These are phyloP conservation scores for Amanita inopinata DNA, from an alignment of 768 basidiomycete species.

Conservation along the genomic window DNA sequence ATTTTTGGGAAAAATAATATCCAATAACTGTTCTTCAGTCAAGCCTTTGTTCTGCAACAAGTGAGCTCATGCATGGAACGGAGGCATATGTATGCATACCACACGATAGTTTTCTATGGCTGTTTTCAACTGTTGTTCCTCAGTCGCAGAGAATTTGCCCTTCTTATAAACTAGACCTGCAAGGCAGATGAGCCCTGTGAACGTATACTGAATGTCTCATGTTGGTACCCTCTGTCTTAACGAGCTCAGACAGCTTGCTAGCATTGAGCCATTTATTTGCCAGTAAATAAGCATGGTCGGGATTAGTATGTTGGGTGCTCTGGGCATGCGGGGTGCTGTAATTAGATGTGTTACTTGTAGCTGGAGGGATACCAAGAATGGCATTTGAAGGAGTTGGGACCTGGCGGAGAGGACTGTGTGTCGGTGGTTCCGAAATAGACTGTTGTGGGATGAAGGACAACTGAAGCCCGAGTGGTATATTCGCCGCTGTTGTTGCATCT, in stretches of 20 bases:
- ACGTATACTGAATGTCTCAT: neutral
- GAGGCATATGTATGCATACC: constrained; percentile 28
- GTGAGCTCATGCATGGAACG: constrained; percentile 1
- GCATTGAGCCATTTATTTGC: constrained; percentile 76
- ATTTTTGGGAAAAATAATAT: constrained; percentile 61
- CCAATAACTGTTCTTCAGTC: constrained; percentile 41
- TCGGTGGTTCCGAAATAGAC: constrained; percentile 16
- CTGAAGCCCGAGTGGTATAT: constrained; percentile 19
- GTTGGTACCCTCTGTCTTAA: constrained; percentile 49
- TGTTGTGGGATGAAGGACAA: constrained; percentile 14
- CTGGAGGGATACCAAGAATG: constrained; percentile 32
- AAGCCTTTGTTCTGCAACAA: constrained; percentile 38
- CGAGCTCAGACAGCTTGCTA: constrained; percentile 57
- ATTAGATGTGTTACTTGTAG: constrained; percentile 26
- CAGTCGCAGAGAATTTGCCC: constrained; percentile 77
- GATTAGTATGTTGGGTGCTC: constrained; percentile 30
- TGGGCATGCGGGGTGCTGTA: constrained; percentile 11
- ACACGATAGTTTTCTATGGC: constrained; percentile 57
- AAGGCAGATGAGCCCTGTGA: constrained; percentile 3
- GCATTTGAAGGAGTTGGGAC: constrained; percentile 32
- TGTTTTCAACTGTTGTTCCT: constrained; percentile 52
- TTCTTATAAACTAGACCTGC: constrained; percentile 80
- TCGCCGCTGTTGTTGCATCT: constrained; percentile 42
- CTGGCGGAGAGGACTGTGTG: constrained; percentile 29
- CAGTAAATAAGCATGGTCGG: constrained; percentile 57